Evolutionary conservation across 257 asterid genomes (phyloP).

Genomic region (Solanum piurae): DNA sequence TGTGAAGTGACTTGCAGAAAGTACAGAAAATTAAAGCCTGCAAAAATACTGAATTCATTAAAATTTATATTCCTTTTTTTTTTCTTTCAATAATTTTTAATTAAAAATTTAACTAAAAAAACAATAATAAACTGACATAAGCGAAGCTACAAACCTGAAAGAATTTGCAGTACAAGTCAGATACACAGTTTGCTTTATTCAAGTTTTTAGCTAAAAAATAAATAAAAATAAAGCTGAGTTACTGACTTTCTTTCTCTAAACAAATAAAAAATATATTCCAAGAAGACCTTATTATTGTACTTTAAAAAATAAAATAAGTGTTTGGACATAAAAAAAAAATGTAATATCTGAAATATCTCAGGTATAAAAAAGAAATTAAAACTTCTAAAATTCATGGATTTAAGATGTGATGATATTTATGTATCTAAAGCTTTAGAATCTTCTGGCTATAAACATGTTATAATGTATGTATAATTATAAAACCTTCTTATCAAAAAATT

Average conservation of each 20-base stretch:
- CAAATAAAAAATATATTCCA: conserved; percentile 3
- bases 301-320: neutral
- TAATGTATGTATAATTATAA: too few relatives aligned
- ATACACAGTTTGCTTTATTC: conserved; percentile 11
- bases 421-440: too few relatives aligned
- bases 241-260: conserved; percentile 7
- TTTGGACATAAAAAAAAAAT: neutral
- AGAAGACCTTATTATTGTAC: conserved; percentile 18
- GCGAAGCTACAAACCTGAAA: conserved; percentile 5
- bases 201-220: conserved; percentile 1
- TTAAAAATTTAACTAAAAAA: neutral
- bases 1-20: conserved; percentile 9
- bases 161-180: conserved; percentile 25
- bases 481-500: too few relatives aligned
- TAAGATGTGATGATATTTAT: neutral
- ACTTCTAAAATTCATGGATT: neutral
- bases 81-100: neutral
- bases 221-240: conserved; percentile 15
- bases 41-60: neutral
- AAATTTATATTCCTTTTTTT: neutral
- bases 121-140: conserved; percentile 2
- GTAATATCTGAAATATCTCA: neutral
- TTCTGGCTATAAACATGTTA: too few relatives aligned
- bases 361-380: neutral
- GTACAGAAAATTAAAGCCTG: neutral